phyloP scores from a whole-genome alignment of 208 protist genomes.

The Crithidia bombi region DNA sequence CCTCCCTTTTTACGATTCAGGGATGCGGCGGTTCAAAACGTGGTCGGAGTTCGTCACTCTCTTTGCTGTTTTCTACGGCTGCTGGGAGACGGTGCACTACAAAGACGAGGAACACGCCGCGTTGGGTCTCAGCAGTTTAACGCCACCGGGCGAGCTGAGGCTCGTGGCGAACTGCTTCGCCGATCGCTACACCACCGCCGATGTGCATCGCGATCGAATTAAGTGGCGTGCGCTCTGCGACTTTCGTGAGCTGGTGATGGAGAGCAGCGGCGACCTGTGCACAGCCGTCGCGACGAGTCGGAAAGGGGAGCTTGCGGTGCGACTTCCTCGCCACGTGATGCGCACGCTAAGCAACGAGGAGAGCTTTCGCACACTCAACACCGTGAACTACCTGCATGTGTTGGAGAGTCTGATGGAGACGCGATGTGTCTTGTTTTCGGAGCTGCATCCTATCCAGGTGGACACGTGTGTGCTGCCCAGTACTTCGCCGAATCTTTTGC shows the following conservation, averaged over 20 bases:
- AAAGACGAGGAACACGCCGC: constrained; percentile 35
- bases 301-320: constrained; percentile 7
- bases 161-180: constrained; percentile 56
- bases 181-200: constrained; percentile 30
- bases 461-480: constrained; percentile 4
- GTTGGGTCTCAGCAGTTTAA: constrained; percentile 53
- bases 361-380: constrained; percentile 62
- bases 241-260: constrained; percentile 38
- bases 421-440: constrained; percentile 42
- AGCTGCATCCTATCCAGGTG: constrained; percentile 40
- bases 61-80: constrained; percentile 45
- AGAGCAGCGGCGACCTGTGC: neutral
- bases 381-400: constrained; percentile 63
- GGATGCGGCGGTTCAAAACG: constrained; percentile 56
- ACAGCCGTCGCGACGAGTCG: neutral
- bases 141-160: constrained; percentile 49
- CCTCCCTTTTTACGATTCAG: constrained; percentile 62
- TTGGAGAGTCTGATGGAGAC: constrained; percentile 26
- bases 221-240: constrained; percentile 46
- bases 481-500: constrained; percentile 13
- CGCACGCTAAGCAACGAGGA: constrained; percentile 16
- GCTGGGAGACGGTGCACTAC: constrained; percentile 58
- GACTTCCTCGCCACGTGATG: constrained; percentile 14
- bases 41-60: constrained; percentile 59
- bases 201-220: constrained; percentile 53